phyloP scores from a whole-genome alignment of 2,329 filamentous ascomycete species.

The Aspergillus proliferans region DNA sequence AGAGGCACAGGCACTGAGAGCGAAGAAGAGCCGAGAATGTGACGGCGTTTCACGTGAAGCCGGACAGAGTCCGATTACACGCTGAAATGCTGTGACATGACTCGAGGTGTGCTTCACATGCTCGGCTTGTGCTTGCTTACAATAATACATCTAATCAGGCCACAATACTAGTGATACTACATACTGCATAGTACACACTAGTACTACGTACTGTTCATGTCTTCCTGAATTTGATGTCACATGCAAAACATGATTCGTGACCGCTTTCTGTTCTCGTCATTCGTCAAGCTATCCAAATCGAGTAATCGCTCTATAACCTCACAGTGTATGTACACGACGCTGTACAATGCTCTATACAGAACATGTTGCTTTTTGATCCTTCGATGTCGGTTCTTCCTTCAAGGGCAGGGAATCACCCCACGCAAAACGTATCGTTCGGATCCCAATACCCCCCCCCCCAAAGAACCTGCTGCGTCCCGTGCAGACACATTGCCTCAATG shows the following conservation, averaged over 20 bases:
- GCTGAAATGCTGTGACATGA: background rate
- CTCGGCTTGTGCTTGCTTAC: background rate
- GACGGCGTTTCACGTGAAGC: conserved; percentile 5
- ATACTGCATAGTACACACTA: too few relatives aligned
- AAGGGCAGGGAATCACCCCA: conserved; percentile 14
- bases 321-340: background rate
- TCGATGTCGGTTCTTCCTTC: background rate
- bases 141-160: too few relatives aligned
- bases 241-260: background rate
- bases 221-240: background rate
- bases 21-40: background rate
- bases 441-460: conserved; percentile 15
- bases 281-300: background rate
- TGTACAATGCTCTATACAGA: background rate
- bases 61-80: background rate
- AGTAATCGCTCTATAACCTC: background rate
- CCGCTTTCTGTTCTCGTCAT: background rate
- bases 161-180: too few relatives aligned
- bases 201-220: too few relatives aligned
- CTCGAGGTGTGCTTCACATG: background rate
- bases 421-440: conserved; percentile 18
- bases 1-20: background rate
- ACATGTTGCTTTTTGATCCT: background rate
- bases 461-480: conserved; percentile 10
- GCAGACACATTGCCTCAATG: conserved; percentile 19